These are phyloP conservation scores for Carex pumila DNA, from an alignment of 176 grass and related monocot species.

Conservation along the genomic window DNA sequence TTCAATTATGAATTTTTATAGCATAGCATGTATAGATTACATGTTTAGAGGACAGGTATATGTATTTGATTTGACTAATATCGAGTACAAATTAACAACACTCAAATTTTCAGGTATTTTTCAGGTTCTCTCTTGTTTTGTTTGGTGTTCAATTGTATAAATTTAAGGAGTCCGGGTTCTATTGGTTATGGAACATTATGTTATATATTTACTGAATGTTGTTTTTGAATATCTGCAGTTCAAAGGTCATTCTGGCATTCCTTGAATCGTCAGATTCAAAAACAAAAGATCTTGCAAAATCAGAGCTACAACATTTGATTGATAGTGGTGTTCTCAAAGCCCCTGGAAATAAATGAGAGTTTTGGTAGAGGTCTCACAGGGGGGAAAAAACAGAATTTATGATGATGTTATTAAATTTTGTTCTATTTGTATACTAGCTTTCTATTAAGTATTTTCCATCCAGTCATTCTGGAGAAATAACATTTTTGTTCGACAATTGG, in stretches of 20 bases:
- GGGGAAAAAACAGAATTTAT: neutral
- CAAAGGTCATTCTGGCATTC: conserved; percentile 72
- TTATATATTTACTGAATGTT: neutral
- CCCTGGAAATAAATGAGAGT: conserved; percentile 27
- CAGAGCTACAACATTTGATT: conserved; percentile 56
- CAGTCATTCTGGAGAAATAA: neutral
- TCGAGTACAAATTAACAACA: neutral
- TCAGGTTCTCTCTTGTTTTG: neutral
- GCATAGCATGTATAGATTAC: neutral
- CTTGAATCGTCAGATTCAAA: conserved; percentile 52
- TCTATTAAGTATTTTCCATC: neutral
- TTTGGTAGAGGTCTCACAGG: neutral
- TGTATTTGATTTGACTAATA: neutral
- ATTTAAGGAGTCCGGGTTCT: neutral
- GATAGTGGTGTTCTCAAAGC: conserved; percentile 51
- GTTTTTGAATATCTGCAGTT: conserved; percentile 41
- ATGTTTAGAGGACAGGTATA: neutral
- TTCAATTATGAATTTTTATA: neutral
- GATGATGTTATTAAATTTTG: neutral
- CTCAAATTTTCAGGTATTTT: neutral
- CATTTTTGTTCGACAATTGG: neutral
- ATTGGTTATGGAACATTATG: neutral
- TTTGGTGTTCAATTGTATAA: neutral
- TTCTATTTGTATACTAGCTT: neutral
- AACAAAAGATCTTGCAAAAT: conserved; percentile 47